Evolutionary conservation across 2,329 filamentous ascomycete species (phyloP), one percentile per base, ranked within the genome.

Genomic region (Alternaria ethzedia): DNA sequence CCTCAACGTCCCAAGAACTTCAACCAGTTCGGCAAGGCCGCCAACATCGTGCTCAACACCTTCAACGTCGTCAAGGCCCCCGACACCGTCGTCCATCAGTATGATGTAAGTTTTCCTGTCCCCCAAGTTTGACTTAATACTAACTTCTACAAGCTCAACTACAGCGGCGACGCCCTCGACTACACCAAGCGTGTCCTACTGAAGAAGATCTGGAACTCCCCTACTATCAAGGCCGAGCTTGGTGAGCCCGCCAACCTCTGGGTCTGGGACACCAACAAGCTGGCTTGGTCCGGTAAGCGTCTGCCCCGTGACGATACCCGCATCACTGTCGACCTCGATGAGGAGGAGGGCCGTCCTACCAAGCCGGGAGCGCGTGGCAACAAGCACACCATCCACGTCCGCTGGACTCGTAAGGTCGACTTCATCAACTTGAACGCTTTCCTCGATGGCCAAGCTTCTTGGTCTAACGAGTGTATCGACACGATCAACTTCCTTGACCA

Each of bases 401-500:
- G 84, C 1, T 85, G 85, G 64, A 91, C 91, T 0, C 90, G 88
- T n/a, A 81, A 81, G 2, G 87, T 99, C 21, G 86, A 91, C 46
- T 86, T 98, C 56, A 80, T 84, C 4, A 83, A 86, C 1, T 85
- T 98, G 0, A 81, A 86, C 4, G 83, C 84, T 0, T 97, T 95
- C 75, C 97, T 3, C 73, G 83, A 2, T 85, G 88, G 51, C 82
- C 86, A 62, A 82, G 86, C 20, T 80, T 84, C 1, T 4, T 79
- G 76, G 74, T 68, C 66, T 2, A 88, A 87, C 41, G 82, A 85
- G 20, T 89, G 95, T 20, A 85, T 95, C 8, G 92, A 96, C 74
- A 90, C 91, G 13, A 88, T 98, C 79, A 97, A 91, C 76, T 97
- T 97, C 74, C 83, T 97, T 5, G 96, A 99, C 67, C 96, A 99